These are phyloP conservation scores for Trypanosoma mega DNA, from an alignment of 208 protist genomes.

Conservation along the genomic window DNA sequence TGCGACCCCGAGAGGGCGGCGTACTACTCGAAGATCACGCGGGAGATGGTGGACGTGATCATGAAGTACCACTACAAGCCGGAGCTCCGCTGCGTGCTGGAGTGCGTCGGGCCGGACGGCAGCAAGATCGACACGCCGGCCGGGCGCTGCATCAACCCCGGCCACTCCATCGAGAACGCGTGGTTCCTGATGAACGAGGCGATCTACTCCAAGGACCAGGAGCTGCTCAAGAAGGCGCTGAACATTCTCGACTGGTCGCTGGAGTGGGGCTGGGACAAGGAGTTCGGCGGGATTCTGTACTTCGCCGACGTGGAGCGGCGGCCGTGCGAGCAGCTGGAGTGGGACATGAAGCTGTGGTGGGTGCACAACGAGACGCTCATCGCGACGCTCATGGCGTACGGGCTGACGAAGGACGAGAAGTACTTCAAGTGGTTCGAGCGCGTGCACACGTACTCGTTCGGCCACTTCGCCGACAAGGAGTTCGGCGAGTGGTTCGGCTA, in stretches of 20 bases:
- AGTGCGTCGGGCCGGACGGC: slow-evolving; percentile 8
- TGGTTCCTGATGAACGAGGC: slow-evolving; percentile 22
- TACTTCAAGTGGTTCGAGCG: slow-evolving; percentile 21
- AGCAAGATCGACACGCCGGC: slow-evolving; percentile 12
- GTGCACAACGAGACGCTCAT: slow-evolving; percentile 25
- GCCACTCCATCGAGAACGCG: slow-evolving; percentile 22
- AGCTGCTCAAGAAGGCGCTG: slow-evolving; percentile 18
- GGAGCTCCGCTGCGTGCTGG: slow-evolving; percentile 13
- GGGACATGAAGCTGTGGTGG: slow-evolving; percentile 29
- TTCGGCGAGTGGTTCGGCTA: slow-evolving; percentile 28
- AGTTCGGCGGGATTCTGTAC: slow-evolving; percentile 21
- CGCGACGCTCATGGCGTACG: slow-evolving; percentile 17
- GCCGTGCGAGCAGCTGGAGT: slow-evolving; percentile 23
- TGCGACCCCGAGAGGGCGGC: slow-evolving; percentile 8
- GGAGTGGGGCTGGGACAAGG: slow-evolving; percentile 14
- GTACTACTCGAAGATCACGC: slow-evolving; percentile 5
- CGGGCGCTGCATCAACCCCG: slow-evolving; percentile 19
- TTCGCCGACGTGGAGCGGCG: slow-evolving; percentile 17
- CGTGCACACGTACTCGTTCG: slow-evolving; percentile 16
- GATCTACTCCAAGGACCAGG: slow-evolving; percentile 14
- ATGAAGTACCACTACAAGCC: slow-evolving; percentile 14
- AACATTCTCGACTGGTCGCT: slow-evolving; percentile 21
- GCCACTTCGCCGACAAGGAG: slow-evolving; percentile 21
- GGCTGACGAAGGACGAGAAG: slow-evolving; percentile 12
- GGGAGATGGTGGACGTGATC: slow-evolving; percentile 15